These are phyloP conservation scores for Lyophyllum shimeji DNA, from an alignment of 768 basidiomycete genomes.

Conservation along the genomic window DNA sequence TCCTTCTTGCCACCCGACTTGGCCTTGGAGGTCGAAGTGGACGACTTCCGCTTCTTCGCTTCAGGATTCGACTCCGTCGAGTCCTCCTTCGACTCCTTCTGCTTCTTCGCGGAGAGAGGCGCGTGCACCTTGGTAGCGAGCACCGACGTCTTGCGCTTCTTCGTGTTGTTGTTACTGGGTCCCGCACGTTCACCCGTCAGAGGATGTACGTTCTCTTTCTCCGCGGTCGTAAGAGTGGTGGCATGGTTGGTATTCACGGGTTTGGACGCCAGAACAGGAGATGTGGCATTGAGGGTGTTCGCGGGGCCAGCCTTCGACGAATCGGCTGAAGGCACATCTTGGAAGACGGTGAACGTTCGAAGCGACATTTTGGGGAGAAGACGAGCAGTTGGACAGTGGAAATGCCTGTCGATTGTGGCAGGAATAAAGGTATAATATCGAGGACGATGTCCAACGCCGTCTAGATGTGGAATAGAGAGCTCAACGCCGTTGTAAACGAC, in stretches of 20 bases:
- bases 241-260: constrained; percentile 18
- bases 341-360: constrained; percentile 64
- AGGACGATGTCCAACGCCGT: constrained; percentile 6
- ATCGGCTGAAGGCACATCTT: constrained; percentile 47
- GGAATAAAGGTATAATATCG: not conserved
- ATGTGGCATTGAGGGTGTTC: constrained; percentile 28
- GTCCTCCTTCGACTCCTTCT: constrained; percentile 43
- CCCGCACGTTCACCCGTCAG: constrained; percentile 64
- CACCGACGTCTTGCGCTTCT: constrained; percentile 66
- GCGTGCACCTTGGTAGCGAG: constrained; percentile 53
- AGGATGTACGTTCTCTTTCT: constrained; percentile 83
- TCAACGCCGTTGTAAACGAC: constrained; percentile 13
- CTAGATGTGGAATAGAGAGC: not conserved
- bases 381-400: not conserved
- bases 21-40: constrained; percentile 27
- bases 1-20: constrained; percentile 38
- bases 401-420: constrained; percentile 4
- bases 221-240: constrained; percentile 39
- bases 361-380: constrained; percentile 42
- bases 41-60: constrained; percentile 64
- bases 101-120: constrained; percentile 38
- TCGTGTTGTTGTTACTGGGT: constrained; percentile 33
- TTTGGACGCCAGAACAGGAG: constrained; percentile 23
- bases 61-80: constrained; percentile 43
- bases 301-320: constrained; percentile 28